Percentiles rank a stretch among this genome's conserved stretches.
phyloP scores from a whole-genome alignment of 2,329 filamentous ascomycete genomes.

The Curvularia spicifera region DNA sequence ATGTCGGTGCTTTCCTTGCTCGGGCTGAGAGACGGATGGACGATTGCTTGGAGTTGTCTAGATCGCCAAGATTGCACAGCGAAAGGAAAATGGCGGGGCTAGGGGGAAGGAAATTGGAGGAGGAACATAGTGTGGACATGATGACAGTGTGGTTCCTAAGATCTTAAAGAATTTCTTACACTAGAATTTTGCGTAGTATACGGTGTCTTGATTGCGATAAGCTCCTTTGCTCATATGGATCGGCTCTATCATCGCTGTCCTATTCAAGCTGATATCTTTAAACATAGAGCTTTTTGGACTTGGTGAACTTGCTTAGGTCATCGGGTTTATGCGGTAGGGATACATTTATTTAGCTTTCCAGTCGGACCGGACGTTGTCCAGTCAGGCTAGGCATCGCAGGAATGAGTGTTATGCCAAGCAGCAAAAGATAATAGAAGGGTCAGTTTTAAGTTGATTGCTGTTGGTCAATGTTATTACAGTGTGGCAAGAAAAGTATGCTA shows the following conservation, averaged over 20 bases:
- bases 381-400: background rate
- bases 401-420: too few relatives aligned
- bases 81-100: slow-evolving; percentile 28
- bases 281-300: background rate
- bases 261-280: slow-evolving; percentile 2
- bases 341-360: background rate
- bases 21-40: slow-evolving; percentile 9
- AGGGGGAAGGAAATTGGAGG: background rate
- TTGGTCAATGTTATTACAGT: too few relatives aligned
- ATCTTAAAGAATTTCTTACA: slow-evolving; percentile 1
- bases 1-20: slow-evolving; percentile 1
- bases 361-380: background rate
- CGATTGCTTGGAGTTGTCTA: slow-evolving; percentile 13
- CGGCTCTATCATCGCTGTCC: slow-evolving; percentile 20
- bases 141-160: slow-evolving; percentile 21
- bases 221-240: slow-evolving; percentile 6
- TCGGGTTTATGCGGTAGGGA: background rate
- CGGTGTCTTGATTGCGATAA: slow-evolving; percentile 10
- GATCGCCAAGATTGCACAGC: slow-evolving; percentile 27
- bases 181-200: background rate
- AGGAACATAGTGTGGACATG: slow-evolving; percentile 16
- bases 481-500: too few relatives aligned
- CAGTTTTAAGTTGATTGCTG: too few relatives aligned
- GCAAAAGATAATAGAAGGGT: too few relatives aligned
- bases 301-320: background rate